Base-by-base conservation (phyloP, 1,139 yeast species). In the Casaregolazyma lundiana region DNA sequence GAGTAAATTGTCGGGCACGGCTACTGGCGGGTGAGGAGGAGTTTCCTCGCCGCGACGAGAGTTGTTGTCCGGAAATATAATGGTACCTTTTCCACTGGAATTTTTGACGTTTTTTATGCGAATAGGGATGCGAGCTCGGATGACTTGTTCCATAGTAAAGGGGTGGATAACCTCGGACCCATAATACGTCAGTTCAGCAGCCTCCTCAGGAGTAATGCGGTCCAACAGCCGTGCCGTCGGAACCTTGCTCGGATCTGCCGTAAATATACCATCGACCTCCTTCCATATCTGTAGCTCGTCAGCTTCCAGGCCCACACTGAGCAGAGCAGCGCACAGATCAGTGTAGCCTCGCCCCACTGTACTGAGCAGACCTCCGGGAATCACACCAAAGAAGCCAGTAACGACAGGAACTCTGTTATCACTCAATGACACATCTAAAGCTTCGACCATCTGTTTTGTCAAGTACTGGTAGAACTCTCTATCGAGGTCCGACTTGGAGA, bases 131-230 rank as follows among this genome's bases (percentile, higher is more conserved):
- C 85, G 86, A 9, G 97, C 97, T 56, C 83, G 81, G 57, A 92
- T 92, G 49, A 90, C 98, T 70, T 92, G 98, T 68, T 92, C 97
- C 98, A 92, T 92, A 30, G 98, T 92, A 72, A 92, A 92, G 2
- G 98, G 98, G 63, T 92, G 98, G 57, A 92, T 92, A 53, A 92
- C 98, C 69, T 92, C 98, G 4, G 95, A 84, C 29, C 98, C 98
- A 63, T 92, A 92, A 67, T 92, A 92, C 0, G 98, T 92, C 66
- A 92, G 77, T 69, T 92, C 98, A 0, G 97, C 94, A 2, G 98
- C 98, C 70, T 92, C 98, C 63, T 92, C 98, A 2, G 98, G 98
- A 0, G 98, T 92, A 53, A 92, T 96, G 50, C 89, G 79, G 50
- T 82, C 80, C 54, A 92, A 72, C 43, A 92, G 71, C 58, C 96